Percentiles rank a stretch among this genome's conserved stretches.
phyloP scores from a whole-genome alignment of 805 yeast genomes.

The Candida orba region DNA sequence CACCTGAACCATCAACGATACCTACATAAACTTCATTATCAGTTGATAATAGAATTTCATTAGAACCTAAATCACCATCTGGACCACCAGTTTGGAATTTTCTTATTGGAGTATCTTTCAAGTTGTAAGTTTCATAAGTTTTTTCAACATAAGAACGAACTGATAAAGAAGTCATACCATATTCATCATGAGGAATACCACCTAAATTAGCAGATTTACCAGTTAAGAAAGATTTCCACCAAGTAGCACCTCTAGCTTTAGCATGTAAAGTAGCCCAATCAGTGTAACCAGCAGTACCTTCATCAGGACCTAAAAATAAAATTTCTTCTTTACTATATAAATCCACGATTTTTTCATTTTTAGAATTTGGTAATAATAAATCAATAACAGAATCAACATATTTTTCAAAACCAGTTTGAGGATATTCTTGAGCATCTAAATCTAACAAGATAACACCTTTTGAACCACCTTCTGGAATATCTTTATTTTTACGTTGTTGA shows the following conservation, averaged over 20 bases:
- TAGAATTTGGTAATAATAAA: conserved; percentile 68
- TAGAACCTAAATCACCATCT: conserved; percentile 96
- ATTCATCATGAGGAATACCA: conserved; percentile 97
- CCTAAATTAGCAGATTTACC: conserved; percentile 90
- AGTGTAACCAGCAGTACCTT: conserved; percentile 91
- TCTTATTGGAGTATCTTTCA: conserved; percentile 50
- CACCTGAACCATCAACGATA: conserved; percentile 94
- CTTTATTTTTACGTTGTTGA: conserved; percentile 95
- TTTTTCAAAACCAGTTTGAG: conserved; percentile 82
- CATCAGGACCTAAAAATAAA: conserved; percentile 98
- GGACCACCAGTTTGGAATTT: conserved; percentile 99
- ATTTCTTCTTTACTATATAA: conserved; percentile 80
- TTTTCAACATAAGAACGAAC: conserved; percentile 88
- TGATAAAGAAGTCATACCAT: conserved; percentile 95
- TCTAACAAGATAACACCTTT: conserved; percentile 92
- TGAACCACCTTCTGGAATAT: conserved; percentile 98
- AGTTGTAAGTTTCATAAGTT: conserved; percentile 69
- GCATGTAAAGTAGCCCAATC: conserved; percentile 98
- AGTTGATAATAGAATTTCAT: conserved; percentile 82
- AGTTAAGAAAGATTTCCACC: conserved; percentile 98
- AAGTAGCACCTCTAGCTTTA: conserved; percentile 81
- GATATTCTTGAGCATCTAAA: conserved; percentile 61
- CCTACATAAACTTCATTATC: conserved; percentile 76
- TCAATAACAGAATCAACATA: conserved; percentile 90
- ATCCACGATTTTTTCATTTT: conserved; percentile 82